phyloP scores from a whole-genome alignment of 352 stramenopile species.

The Phytophthora fragariae region DNA sequence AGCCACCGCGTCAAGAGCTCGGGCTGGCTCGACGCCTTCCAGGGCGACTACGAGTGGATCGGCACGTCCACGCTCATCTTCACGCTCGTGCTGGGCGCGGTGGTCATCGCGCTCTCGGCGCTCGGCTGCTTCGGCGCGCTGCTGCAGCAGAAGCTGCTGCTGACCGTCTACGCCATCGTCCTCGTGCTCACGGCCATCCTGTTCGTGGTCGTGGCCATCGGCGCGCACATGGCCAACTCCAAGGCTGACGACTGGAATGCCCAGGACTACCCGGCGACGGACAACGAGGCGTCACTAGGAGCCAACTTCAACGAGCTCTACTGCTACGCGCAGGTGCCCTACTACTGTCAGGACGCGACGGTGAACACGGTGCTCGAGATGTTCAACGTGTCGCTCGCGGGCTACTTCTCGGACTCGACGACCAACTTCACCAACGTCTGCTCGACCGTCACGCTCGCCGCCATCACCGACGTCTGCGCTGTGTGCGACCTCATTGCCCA shows the following conservation, averaged over 20 bases:
- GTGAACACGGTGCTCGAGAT: constrained; percentile 57
- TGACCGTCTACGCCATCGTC: constrained; percentile 74
- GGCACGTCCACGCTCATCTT: constrained; percentile 70
- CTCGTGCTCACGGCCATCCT: constrained; percentile 65
- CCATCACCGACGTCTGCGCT: constrained; percentile 64
- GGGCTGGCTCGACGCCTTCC: constrained; percentile 80
- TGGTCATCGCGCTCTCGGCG: constrained; percentile 70
- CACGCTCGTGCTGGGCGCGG: constrained; percentile 68
- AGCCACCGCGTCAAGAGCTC: constrained; percentile 68
- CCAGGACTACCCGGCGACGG: constrained; percentile 53
- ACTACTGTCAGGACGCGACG: constrained; percentile 71
- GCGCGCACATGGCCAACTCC: constrained; percentile 59
- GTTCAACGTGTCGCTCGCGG: constrained; percentile 59
- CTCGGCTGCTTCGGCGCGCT: constrained; percentile 80
- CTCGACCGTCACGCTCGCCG: constrained; percentile 43
- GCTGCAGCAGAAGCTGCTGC: constrained; percentile 71
- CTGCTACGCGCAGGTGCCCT: constrained; percentile 80
- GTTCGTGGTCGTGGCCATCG: constrained; percentile 74
- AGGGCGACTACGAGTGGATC: constrained; percentile 75
- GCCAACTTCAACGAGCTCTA: constrained; percentile 85
- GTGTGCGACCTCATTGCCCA: constrained; percentile 62
- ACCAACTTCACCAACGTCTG: constrained; percentile 69
- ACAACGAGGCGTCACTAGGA: constrained; percentile 59
- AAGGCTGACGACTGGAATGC: constrained; percentile 62
- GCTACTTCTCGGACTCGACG: constrained; percentile 47